Evolutionary conservation across 257 asterid species (phyloP), one percentile per base, ranked within the genome.

Genomic region (Linaria vulgaris): DNA sequence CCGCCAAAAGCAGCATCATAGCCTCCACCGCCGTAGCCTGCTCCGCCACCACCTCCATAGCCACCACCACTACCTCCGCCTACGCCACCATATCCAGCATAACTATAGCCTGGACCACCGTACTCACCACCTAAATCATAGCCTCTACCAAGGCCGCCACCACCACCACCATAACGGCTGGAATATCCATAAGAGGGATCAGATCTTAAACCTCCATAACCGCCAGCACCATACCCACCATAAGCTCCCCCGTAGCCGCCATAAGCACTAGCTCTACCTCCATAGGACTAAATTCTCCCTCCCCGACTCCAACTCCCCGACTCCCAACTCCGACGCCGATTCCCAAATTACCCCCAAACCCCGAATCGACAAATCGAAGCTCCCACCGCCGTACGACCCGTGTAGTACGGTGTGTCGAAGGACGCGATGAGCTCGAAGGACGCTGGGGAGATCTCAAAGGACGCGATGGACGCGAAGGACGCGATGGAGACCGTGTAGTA

Each of bases 181-280:
- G 80, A 59, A 60, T 73, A 76, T 15, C 74, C 85, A 22, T 70
- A 64, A 8, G 80, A 63, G 1, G 78, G 69, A n/a, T 75, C 81
- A 43, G 70, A 49, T 60, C 85, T 70, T n/a, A 64, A 61, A 38
- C 82, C 75, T 61, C 78, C 79, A 41, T 57, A 71, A 63, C 76
- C 69, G 50, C 78, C 73, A 19, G 64, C 75, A 69, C 79, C 77
- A 49, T 68, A 76, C 27, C 76, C 79, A 1, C 82, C 76, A 66
- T 83, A 83, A 46, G 58, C 38, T 21, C 82, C 84, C 53, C 76
- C 80, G 34, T 72, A 77, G 45, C 78, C 82, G 24, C 85, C 82
- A 10, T 70, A 83, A 1, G 62, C 73, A n/a, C 79, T 76, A 52
- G 79, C 76, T 37, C 82, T 76, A 52, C 81, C 76, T 37, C 82